These are phyloP conservation scores for Echria macrotheca DNA, from an alignment of 495 filamentous ascomycete species.

Conservation along the genomic window DNA sequence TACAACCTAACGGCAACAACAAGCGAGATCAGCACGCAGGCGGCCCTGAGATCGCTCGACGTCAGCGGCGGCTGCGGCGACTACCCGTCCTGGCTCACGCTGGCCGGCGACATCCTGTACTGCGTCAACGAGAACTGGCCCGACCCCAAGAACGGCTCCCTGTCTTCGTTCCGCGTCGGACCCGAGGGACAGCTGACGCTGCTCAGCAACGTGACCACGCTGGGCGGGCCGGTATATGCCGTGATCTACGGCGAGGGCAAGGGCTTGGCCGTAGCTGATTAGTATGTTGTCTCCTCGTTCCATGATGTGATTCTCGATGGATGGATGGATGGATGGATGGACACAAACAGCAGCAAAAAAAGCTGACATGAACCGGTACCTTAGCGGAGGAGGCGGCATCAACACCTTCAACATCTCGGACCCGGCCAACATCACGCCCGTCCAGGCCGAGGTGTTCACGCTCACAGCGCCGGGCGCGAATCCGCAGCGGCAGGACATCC, in stretches of 20 bases:
- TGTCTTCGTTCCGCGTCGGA: constrained; percentile 34
- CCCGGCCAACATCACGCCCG: constrained; percentile 26
- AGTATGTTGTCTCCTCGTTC: constrained; percentile 35
- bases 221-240: constrained; percentile 39
- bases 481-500: constrained; percentile 51
- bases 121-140: constrained; percentile 52
- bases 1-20: constrained; percentile 36
- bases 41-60: constrained; percentile 29
- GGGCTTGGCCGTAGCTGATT: constrained; percentile 43
- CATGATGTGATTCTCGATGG: no score
- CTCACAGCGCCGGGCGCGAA: constrained; percentile 43
- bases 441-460: constrained; percentile 51
- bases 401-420: constrained; percentile 20
- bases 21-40: neutral
- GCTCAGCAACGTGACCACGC: constrained; percentile 27
- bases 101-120: constrained; percentile 48
- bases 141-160: constrained; percentile 31
- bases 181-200: constrained; percentile 32
- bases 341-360: neutral
- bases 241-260: constrained; percentile 38
- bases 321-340: no score
- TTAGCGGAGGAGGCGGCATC: constrained; percentile 16
- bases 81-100: constrained; percentile 56
- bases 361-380: neutral
- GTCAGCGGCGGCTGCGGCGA: constrained; percentile 44